phyloP scores from a whole-genome alignment of 768 basidiomycete genomes.

The Steccherinum ochraceum region DNA sequence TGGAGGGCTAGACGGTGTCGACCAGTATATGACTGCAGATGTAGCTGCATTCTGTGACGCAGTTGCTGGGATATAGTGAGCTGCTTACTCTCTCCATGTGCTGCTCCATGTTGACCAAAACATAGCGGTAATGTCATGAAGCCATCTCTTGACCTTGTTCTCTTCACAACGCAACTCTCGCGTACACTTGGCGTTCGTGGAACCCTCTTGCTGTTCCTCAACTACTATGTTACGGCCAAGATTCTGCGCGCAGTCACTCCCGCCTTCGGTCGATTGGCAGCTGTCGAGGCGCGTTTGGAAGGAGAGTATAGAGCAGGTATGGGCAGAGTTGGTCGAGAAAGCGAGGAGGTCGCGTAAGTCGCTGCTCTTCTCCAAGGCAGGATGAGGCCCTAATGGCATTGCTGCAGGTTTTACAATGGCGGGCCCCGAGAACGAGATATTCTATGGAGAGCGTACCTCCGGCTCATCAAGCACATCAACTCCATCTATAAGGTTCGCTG shows the following conservation, averaged over 20 bases:
- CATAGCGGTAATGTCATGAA: slow-evolving; percentile 87
- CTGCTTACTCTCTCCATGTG: slow-evolving; percentile 10
- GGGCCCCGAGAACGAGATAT: slow-evolving; percentile 80
- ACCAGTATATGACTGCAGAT: slow-evolving; percentile 92
- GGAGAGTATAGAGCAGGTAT: slow-evolving; percentile 91
- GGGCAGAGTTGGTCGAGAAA: slow-evolving; percentile 78
- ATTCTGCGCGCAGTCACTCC: slow-evolving; percentile 84
- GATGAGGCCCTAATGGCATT: neutral
- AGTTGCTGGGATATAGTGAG: slow-evolving; percentile 82
- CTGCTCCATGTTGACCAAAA: neutral
- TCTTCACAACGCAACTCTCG: slow-evolving; percentile 90
- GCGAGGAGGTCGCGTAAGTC: slow-evolving; percentile 87
- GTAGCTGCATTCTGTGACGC: slow-evolving; percentile 85
- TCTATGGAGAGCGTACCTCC: slow-evolving; percentile 67
- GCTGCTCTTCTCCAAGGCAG: neutral
- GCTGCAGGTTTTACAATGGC: slow-evolving; percentile 84
- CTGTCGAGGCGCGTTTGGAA: slow-evolving; percentile 79
- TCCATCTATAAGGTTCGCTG: slow-evolving; percentile 88
- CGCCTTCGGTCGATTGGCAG: slow-evolving; percentile 86
- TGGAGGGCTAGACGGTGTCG: slow-evolving; percentile 56
- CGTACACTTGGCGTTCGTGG: slow-evolving; percentile 84
- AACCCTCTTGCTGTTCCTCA: slow-evolving; percentile 68
- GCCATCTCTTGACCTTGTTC: slow-evolving; percentile 81
- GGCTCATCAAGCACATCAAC: slow-evolving; percentile 84
- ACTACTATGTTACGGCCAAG: slow-evolving; percentile 82